These are phyloP conservation scores for Astrothelium macrocarpum DNA, from an alignment of 495 filamentous ascomycete genomes.

Conservation along the genomic window DNA sequence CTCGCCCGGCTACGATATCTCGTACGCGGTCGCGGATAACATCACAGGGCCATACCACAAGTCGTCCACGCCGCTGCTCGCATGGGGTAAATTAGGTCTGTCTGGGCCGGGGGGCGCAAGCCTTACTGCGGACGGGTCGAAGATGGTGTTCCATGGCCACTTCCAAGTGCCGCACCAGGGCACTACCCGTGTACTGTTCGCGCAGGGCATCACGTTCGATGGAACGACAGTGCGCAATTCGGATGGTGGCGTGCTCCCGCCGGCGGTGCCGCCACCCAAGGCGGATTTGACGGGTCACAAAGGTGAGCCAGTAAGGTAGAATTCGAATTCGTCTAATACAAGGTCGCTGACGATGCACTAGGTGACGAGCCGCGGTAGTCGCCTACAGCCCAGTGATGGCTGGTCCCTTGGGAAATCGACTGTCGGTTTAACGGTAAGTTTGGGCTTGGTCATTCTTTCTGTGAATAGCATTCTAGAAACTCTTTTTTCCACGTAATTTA, in stretches of 20 bases:
- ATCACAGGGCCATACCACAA: slow-evolving; percentile 20
- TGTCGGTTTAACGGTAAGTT: background rate
- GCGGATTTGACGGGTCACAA: background rate
- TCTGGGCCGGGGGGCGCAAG: slow-evolving; percentile 8
- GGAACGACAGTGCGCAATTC: background rate
- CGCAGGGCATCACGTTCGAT: slow-evolving; percentile 1
- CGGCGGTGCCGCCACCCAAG: background rate
- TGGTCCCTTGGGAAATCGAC: background rate
- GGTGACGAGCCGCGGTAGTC: background rate
- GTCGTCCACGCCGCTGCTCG: background rate
- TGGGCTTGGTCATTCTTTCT: background rate
- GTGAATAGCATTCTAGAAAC: background rate
- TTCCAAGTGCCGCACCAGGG: slow-evolving; percentile 12
- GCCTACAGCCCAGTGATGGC: background rate
- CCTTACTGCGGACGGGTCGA: slow-evolving; percentile 4
- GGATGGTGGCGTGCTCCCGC: background rate
- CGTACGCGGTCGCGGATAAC: slow-evolving; percentile 18
- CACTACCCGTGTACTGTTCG: slow-evolving; percentile 23
- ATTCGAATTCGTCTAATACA: background rate
- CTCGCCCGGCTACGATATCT: slow-evolving; percentile 19
- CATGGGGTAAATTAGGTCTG: slow-evolving; percentile 6
- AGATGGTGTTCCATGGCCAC: slow-evolving; percentile 6
- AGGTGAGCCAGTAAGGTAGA: background rate
- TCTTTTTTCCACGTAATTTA: too few species aligned
- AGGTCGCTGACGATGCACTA: background rate